A percentile compares a stretch with the other conserved stretches of the same genome.
These are phyloP conservation scores for Fusarium floridanum DNA, from an alignment of 2,329 filamentous ascomycete genomes.

Conservation along the genomic window DNA sequence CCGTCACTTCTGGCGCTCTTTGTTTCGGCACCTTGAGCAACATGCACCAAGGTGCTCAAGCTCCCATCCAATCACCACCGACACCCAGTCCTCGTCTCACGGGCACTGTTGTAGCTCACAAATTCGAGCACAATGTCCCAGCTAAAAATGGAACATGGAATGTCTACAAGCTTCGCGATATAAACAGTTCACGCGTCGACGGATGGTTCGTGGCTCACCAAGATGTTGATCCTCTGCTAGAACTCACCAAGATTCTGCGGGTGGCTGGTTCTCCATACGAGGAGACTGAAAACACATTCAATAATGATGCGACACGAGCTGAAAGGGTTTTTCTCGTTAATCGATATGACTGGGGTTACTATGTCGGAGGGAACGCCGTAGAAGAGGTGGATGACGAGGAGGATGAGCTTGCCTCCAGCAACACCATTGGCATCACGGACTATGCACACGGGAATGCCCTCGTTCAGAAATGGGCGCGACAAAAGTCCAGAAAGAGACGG, in stretches of 20 bases:
- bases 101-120: neutral
- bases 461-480: neutral
- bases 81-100: neutral
- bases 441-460: neutral
- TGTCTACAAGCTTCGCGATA: neutral
- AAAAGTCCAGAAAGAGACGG: neutral
- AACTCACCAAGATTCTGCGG: neutral
- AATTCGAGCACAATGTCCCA: neutral
- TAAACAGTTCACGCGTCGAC: neutral
- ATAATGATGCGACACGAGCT: neutral
- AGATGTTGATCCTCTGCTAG: neutral
- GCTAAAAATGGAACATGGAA: neutral
- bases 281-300: neutral
- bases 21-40: neutral
- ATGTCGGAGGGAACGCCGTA: neutral
- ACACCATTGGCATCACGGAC: neutral
- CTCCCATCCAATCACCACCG: neutral
- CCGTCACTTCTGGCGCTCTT: neutral
- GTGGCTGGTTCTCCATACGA: neutral
- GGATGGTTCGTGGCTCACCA: neutral
- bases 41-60: neutral
- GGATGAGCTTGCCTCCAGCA: neutral
- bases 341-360: conserved; percentile 1
- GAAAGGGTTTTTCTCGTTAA: neutral
- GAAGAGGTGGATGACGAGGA: neutral